Evolutionary conservation across 805 yeast genomes (phyloP).

Genomic region (Lachancea lanzarotensis): DNA sequence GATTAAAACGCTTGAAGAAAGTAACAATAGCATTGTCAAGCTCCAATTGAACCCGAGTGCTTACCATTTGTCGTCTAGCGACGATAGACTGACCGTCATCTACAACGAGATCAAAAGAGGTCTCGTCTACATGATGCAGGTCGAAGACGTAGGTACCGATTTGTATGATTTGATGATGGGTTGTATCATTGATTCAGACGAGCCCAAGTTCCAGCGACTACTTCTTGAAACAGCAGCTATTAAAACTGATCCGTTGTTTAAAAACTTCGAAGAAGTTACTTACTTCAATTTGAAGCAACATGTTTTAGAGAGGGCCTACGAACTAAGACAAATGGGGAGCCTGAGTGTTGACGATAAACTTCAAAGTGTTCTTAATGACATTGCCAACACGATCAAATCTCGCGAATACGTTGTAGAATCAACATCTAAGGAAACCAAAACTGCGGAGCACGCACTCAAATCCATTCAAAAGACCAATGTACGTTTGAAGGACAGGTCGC

Average conservation of each 20-base stretch:
- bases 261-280: conserved; percentile 41
- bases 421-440: conserved; percentile 40
- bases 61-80: conserved; percentile 40
- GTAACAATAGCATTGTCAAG: conserved; percentile 24
- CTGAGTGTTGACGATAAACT: conserved; percentile 63
- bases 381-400: conserved; percentile 70
- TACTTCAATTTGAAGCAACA: conserved; percentile 74
- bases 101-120: conserved; percentile 77
- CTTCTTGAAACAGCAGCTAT: conserved; percentile 38
- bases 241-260: conserved; percentile 34
- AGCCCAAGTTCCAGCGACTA: conserved; percentile 51
- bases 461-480: conserved; percentile 41
- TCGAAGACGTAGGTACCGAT: conserved; percentile 62
- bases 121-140: conserved; percentile 72
- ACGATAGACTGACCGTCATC: conserved; percentile 51
- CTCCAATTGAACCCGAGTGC: conserved; percentile 54
- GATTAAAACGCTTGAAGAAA: background rate
- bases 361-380: conserved; percentile 73
- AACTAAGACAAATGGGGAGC: conserved; percentile 61
- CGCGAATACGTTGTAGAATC: conserved; percentile 46
- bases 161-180: conserved; percentile 45
- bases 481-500: conserved; percentile 36
- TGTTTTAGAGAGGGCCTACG: conserved; percentile 68
- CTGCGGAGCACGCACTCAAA: conserved; percentile 39
- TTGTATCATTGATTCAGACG: conserved; percentile 47